A percentile compares a stretch with the other conserved stretches of the same genome.
Conservation (phyloP, 1,284 basidiomycete species). For the Coniferiporia sulphurascens region DNA sequence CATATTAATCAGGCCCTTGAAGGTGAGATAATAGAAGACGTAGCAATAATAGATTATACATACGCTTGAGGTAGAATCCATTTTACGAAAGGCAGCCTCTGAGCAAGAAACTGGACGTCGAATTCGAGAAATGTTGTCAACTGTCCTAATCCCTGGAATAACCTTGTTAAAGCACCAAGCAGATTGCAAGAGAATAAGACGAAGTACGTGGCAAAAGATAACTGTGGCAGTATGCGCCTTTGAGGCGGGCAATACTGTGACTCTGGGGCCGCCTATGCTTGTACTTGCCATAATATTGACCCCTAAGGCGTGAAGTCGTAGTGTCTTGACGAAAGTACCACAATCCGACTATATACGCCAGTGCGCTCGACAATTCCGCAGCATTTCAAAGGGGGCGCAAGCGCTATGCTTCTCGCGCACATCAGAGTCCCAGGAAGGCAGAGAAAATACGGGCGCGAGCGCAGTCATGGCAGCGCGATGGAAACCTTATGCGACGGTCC, state of each 20-base stretch:
- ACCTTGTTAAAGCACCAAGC: not conserved
- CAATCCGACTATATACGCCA: constrained; percentile 3
- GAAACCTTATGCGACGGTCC: not conserved
- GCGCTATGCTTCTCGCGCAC: not conserved
- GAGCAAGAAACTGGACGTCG: constrained; percentile 30
- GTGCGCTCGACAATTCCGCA: not conserved
- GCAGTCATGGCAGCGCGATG: constrained; percentile 1
- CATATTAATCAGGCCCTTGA: not conserved
- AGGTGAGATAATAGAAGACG: not conserved
- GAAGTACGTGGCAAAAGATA: constrained; percentile 34
- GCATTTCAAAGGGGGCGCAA: constrained; percentile 1
- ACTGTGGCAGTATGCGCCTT: constrained; percentile 28
- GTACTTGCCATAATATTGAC: constrained; percentile 2
- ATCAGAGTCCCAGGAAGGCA: not conserved
- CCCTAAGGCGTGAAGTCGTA: not conserved
- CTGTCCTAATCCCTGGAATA: constrained; percentile 37
- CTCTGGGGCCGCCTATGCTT: not conserved
- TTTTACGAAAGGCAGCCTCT: constrained; percentile 34
- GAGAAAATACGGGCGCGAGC: not conserved
- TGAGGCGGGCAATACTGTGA: constrained; percentile 4
- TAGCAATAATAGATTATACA: constrained; percentile 15
- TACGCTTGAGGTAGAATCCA: constrained; percentile 44
- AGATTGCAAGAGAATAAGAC: constrained; percentile 9
- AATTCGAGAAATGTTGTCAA: constrained; percentile 32
- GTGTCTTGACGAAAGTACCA: not conserved